Evolutionary conservation across 1,284 basidiomycete genomes (phyloP).

Genomic region (Cryptococcus sp.): DNA sequence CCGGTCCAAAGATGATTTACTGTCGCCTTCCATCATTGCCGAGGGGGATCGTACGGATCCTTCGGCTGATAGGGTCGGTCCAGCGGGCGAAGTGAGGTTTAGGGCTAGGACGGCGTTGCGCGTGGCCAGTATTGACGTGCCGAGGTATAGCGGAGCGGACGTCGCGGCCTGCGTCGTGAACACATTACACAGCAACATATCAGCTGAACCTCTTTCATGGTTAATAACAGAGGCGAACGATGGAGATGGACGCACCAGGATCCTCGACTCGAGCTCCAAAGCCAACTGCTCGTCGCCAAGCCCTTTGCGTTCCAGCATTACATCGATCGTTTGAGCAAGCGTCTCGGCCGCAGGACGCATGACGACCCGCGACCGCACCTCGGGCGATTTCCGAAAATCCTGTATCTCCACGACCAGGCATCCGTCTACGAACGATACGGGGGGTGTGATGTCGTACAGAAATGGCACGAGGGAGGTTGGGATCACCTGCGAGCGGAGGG

Average conservation of each 20-base stretch:
- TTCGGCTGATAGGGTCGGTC: conserved; percentile 40
- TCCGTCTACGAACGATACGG: conserved; percentile 52
- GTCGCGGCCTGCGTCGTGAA: conserved; percentile 45
- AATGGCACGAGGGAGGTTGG: conserved; percentile 50
- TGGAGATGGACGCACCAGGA: conserved; percentile 42
- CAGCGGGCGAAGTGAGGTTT: conserved; percentile 46
- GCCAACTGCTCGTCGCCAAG: conserved; percentile 49
- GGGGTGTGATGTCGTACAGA: conserved; percentile 49
- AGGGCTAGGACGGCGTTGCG: conserved; percentile 52
- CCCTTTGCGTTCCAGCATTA: conserved; percentile 48
- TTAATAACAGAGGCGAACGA: not conserved
- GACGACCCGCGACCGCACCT: conserved; percentile 45
- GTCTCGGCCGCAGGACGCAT: conserved; percentile 53
- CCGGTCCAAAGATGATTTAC: conserved; percentile 31
- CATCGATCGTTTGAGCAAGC: conserved; percentile 48
- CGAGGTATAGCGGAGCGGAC: conserved; percentile 53
- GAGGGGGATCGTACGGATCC: conserved; percentile 35
- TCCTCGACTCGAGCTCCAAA: conserved; percentile 52
- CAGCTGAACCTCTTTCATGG: too few relatives aligned
- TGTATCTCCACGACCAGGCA: conserved; percentile 55
- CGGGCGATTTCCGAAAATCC: conserved; percentile 46
- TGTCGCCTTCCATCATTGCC: conserved; percentile 17
- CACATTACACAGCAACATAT: too few relatives aligned
- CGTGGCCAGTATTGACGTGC: conserved; percentile 50
- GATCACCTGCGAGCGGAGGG: conserved; percentile 53